These are phyloP conservation scores for Priceomyces medius DNA, from an alignment of 805 yeast genomes.

Conservation along the genomic window DNA sequence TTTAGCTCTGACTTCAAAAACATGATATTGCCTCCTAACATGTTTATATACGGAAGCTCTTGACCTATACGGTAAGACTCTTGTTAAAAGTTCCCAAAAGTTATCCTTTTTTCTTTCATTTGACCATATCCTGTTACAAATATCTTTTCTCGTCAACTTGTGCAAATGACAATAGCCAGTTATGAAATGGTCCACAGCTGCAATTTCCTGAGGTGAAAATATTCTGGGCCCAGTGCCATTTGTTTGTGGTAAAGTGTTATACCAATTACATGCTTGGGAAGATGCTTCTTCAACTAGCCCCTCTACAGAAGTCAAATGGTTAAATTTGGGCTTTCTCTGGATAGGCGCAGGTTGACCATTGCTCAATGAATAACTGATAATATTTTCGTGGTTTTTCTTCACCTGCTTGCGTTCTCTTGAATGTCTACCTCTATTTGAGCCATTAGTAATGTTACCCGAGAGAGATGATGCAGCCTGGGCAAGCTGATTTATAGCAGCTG, in stretches of 20 bases:
- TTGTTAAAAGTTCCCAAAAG: constrained; percentile 83
- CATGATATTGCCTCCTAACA: constrained; percentile 84
- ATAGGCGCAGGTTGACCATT: constrained; percentile 5
- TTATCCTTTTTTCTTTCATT: constrained; percentile 80
- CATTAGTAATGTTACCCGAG: constrained; percentile 9
- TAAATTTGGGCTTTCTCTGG: constrained; percentile 20
- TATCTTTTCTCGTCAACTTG: constrained; percentile 60
- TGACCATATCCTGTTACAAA: constrained; percentile 86
- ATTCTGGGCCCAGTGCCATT: constrained; percentile 34
- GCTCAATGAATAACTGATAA: constrained; percentile 3
- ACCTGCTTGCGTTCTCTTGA: constrained; percentile 6
- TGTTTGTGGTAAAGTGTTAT: constrained; percentile 24
- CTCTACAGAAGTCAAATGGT: constrained; percentile 29
- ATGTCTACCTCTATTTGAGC: constrained; percentile 1
- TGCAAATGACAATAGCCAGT: constrained; percentile 64
- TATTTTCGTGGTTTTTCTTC: constrained; percentile 8
- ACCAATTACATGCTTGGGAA: constrained; percentile 36
- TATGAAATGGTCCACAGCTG: constrained; percentile 71
- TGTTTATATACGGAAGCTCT: constrained; percentile 91
- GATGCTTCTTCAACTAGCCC: constrained; percentile 36
- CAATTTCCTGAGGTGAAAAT: constrained; percentile 65
- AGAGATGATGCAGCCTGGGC: constrained; percentile 30
- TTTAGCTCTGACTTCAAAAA: constrained; percentile 82
- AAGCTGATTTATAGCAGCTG: constrained; percentile 26
- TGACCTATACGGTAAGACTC: constrained; percentile 79